Evolutionary conservation across 768 basidiomycete genomes (phyloP).

Genomic region (Ramaria sp.): DNA sequence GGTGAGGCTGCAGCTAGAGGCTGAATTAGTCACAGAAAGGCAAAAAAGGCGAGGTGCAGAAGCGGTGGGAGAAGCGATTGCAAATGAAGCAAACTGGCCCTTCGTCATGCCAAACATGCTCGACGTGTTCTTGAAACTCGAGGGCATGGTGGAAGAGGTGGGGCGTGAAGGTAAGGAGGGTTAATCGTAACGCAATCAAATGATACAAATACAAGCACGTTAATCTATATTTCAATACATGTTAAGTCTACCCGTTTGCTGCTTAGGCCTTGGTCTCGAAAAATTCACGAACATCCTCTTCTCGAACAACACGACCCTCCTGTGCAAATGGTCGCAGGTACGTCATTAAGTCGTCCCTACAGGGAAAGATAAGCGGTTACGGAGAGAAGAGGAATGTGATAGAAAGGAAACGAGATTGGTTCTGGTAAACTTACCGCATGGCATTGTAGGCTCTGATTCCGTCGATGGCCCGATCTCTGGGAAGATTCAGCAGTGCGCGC

Average conservation of each 20-base stretch:
- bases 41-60: neutral
- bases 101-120: neutral
- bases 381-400: neutral
- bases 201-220: neutral
- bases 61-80: neutral
- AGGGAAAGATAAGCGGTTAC: slow-evolving; percentile 3
- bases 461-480: slow-evolving; percentile 73
- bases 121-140: neutral
- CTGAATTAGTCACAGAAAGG: neutral
- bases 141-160: neutral
- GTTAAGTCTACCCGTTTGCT: neutral
- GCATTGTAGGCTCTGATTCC: slow-evolving; percentile 77
- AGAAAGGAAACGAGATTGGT: neutral
- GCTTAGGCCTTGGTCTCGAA: slow-evolving; percentile 32
- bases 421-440: slow-evolving; percentile 49
- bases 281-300: slow-evolving; percentile 58
- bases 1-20: neutral
- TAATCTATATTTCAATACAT: neutral
- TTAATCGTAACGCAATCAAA: too few relatives aligned
- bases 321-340: slow-evolving; percentile 75
- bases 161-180: neutral
- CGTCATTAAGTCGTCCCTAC: slow-evolving; percentile 57
- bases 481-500: slow-evolving; percentile 62
- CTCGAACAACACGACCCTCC: slow-evolving; percentile 63
- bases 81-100: neutral